Base-by-base conservation (phyloP, 1,139 yeast species). In the Wickerhamomyces sp. region DNA sequence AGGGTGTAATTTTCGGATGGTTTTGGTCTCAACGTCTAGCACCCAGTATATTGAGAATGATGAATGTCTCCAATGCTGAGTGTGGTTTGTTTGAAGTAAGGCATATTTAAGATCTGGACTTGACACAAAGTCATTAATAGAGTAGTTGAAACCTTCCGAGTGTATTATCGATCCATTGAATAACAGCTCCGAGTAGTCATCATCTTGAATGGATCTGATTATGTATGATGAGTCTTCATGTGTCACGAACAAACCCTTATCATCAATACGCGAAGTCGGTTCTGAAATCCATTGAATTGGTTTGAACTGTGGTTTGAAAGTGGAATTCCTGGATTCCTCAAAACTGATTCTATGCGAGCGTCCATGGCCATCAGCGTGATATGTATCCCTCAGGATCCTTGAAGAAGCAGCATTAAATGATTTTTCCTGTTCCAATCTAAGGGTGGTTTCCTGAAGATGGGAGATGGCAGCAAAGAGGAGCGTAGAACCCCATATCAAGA, bases 61-160 rank as follows among this genome's bases (percentile, higher is more conserved):
- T 2, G 96, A 91, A 53, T 88, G 94, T 50, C 98, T 72, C 88
- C 94, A 91, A 51, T 79, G 76, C 41, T 75, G 69, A 20, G 72
- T 66, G 14, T 65, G 52, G 47, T 85, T 78, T 66, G 46, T 83
- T 62, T 48, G 69, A 26, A 83, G 58, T 23, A 82, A 49, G 0
- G 84, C 82, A 44, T 59, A 63, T 26, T 62, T 55, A 51, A 82
- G 65, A 57, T 82, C 73, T 20, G 88, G 86, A 17, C 87, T 78
- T 2, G 87, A 81, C 4, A 63, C 63, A 30, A 81, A 63, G 18
- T 60, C 59, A 32, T 73, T 78, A 20, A 83, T 72, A 2, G 59
- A 61, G 47, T 72, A 74, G n/a, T 54, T 55, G 2, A 40, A 37
- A 1, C 61, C 69, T 1, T 66, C 58, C 41, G 58, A 64, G 2